Evolutionary conservation across 306 rosid genomes (phyloP).

Genomic region (Castanopsis chinensis): DNA sequence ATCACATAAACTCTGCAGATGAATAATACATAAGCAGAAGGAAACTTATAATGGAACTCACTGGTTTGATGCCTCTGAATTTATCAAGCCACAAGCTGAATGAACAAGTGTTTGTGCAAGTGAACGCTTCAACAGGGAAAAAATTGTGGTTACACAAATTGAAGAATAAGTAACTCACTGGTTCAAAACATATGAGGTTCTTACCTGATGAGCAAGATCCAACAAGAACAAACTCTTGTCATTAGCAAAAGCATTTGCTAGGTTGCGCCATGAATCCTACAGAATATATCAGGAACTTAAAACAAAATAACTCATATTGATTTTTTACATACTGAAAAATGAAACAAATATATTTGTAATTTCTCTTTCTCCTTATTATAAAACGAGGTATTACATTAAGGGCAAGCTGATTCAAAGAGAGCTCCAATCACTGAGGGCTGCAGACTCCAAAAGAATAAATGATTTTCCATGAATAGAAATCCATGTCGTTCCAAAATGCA

Average conservation of each 20-base stretch:
- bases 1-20: conserved; percentile 8
- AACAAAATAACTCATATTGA: conserved; percentile 10
- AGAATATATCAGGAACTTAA: conserved; percentile 24
- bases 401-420: too few species aligned
- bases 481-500: too few species aligned
- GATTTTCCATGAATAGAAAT: too few species aligned
- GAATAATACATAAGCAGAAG: background rate
- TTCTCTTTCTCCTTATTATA: background rate
- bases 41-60: conserved; percentile 41
- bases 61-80: conserved; percentile 73
- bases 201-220: conserved; percentile 78
- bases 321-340: background rate
- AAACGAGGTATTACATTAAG: background rate
- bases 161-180: conserved; percentile 8
- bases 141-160: conserved; percentile 21
- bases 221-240: conserved; percentile 64
- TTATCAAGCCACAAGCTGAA: conserved; percentile 77
- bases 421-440: too few species aligned
- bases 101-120: conserved; percentile 91
- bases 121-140: conserved; percentile 58
- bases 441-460: too few species aligned
- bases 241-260: conserved; percentile 75
- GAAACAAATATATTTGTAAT: background rate
- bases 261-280: conserved; percentile 89
- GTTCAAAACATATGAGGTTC: conserved; percentile 19